Percentiles rank a stretch among this genome's conserved stretches.
Conservation (phyloP, 2,329 filamentous ascomycete species). For the Aschersonia sp. region DNA sequence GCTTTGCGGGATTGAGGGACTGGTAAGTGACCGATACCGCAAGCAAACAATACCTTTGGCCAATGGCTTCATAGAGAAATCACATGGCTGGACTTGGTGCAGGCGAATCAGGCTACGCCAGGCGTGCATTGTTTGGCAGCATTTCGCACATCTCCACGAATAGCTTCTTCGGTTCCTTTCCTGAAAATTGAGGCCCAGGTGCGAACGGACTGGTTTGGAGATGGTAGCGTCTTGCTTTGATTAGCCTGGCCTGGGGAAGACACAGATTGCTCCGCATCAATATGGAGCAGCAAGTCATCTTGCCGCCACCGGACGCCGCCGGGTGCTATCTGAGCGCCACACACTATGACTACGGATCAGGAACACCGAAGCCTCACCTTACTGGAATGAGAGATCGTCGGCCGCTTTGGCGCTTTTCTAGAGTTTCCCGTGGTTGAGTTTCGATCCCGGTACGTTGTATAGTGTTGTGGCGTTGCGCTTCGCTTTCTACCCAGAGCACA, state of each 20-base stretch:
- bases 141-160: neutral
- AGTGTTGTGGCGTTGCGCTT: no score
- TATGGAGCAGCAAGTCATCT: neutral
- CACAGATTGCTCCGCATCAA: neutral
- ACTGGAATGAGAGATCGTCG: neutral
- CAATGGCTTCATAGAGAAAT: no score
- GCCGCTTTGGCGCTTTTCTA: neutral
- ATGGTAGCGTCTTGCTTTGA: neutral
- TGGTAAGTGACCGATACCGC: no score
- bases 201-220: neutral
- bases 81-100: no score
- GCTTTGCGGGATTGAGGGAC: no score
- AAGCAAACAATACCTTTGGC: no score
- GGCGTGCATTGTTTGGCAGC: neutral
- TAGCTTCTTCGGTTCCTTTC: neutral
- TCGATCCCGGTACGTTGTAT: no score
- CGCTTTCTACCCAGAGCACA: no score
- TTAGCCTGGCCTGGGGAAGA: neutral
- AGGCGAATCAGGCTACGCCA: no score
- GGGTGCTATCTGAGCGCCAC: neutral
- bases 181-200: neutral
- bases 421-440: neutral
- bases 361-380: neutral
- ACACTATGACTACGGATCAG: neutral
- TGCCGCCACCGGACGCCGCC: neutral